Evolutionary conservation across 371 early-diverging fungal genomes (phyloP).

Genomic region (Neoconidiobolus thromboides): DNA sequence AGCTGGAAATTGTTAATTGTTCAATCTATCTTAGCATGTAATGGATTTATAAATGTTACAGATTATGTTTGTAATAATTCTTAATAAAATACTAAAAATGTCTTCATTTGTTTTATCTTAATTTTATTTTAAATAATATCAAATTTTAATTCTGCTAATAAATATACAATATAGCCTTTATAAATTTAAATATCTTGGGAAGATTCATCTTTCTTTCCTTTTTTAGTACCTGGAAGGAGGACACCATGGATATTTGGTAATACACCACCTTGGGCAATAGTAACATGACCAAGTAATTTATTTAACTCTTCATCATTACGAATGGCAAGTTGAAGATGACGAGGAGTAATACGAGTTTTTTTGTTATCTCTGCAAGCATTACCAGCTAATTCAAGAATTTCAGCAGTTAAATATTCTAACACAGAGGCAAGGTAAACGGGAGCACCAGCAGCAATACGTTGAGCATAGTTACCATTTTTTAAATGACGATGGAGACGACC

Average conservation of each 20-base stretch:
- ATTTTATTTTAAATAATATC: too few relatives aligned
- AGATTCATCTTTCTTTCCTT: slow-evolving; percentile 43
- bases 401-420: slow-evolving; percentile 90
- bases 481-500: slow-evolving; percentile 93
- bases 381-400: slow-evolving; percentile 91
- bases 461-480: slow-evolving; percentile 89
- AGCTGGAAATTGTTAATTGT: too few relatives aligned
- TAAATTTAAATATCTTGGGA: slow-evolving; percentile 20
- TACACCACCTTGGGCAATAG: slow-evolving; percentile 77
- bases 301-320: slow-evolving; percentile 93
- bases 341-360: slow-evolving; percentile 86
- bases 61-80: too few relatives aligned
- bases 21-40: too few relatives aligned
- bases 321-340: slow-evolving; percentile 81
- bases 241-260: slow-evolving; percentile 67
- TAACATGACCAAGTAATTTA: slow-evolving; percentile 79
- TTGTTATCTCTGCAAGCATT: slow-evolving; percentile 93
- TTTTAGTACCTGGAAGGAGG: slow-evolving; percentile 33
- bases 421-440: slow-evolving; percentile 91
- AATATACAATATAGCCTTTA: not conserved
- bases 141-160: too few relatives aligned
- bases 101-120: too few relatives aligned
- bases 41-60: too few relatives aligned
- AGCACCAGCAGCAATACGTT: slow-evolving; percentile 85
- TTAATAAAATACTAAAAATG: too few relatives aligned